Evolutionary conservation across 306 rosid species (phyloP), one percentile per base, ranked within the genome.

Genomic region (Echinosophora koreensis): DNA sequence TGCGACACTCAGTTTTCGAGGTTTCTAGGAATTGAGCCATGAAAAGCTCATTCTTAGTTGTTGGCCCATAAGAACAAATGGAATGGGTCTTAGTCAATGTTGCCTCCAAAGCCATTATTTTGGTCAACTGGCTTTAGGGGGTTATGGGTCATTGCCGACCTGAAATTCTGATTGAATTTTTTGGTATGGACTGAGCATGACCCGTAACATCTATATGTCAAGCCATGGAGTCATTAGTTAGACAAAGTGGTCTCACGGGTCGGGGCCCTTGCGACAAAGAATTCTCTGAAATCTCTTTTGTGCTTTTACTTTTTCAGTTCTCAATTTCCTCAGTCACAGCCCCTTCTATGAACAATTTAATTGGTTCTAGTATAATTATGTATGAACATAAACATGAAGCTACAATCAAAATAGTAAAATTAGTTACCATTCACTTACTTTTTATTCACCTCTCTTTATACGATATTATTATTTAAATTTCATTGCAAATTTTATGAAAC

Each of bases 241-340:
- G 82, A 80, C 82, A 80, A 50, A 1, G 28, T 80, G 79, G 82
- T 71, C 82, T 84, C 77, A 38, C 1, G 73, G 68, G 58, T 80
- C 52, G 87, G 82, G 35, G 59, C 69, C 17, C 58, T 39, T 1
- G 80, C 69, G 82, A 80, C 87, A 76, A 10, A 63, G 3, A 42
- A 0, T 34, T 44, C 66, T 38, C 64, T 73, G 0, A 67, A 66
- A 14, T 17, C 74, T 55, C 71, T 66, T 81, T 81, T 74, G 0
- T 65, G 76, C 79, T 69, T 78, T 81, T 65, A 6, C 81, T 74
- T 74, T 81, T 85, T 62, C 71, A 67, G 6, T 55, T 22, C 39
- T 65, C n/a, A n/a, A n/a, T n/a, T 51, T 65, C 62, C 75, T 44
- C 50, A 44, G 0, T 69, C 52, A 2, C 57, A 18, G 1, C 65